A percentile compares a stretch with the other conserved stretches of the same genome.
These are phyloP conservation scores for Sporisorium reilianum DNA, from an alignment of 1,284 basidiomycete genomes.

Conservation along the genomic window DNA sequence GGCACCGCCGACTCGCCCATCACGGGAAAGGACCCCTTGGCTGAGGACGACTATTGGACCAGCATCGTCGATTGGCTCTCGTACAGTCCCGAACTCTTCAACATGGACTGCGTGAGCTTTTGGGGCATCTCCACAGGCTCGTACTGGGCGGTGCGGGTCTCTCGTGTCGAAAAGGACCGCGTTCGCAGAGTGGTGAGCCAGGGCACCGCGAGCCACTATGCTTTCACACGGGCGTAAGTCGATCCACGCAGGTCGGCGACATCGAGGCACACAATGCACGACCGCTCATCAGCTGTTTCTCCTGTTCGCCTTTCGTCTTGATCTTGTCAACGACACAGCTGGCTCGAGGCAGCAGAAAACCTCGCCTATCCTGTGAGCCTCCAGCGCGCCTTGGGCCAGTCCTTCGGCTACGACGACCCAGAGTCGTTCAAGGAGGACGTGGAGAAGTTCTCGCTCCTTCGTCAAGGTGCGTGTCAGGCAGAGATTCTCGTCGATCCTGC, in stretches of 20 bases:
- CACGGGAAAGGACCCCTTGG: conserved; percentile 22
- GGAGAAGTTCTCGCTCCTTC: conserved; percentile 37
- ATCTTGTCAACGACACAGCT: conserved; percentile 9
- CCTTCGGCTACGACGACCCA: conserved; percentile 39
- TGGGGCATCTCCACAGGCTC: conserved; percentile 50
- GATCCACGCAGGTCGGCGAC: not conserved
- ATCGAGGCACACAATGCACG: too few species aligned
- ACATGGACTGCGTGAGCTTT: conserved; percentile 27
- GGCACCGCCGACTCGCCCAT: conserved; percentile 51
- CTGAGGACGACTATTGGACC: conserved; percentile 29
- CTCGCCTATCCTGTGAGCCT: conserved; percentile 45
- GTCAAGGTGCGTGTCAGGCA: conserved; percentile 12
- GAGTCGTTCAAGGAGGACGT: conserved; percentile 32
- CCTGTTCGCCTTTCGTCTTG: not conserved
- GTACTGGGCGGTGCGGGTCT: conserved; percentile 41
- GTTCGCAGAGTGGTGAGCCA: conserved; percentile 36
- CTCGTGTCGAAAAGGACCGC: conserved; percentile 24
- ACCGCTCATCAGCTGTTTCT: not conserved
- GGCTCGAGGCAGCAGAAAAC: conserved; percentile 45
- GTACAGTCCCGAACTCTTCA: conserved; percentile 12
- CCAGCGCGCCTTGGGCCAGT: conserved; percentile 28
- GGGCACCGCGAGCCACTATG: conserved; percentile 46
- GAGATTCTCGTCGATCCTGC: not conserved
- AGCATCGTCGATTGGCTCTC: conserved; percentile 46
- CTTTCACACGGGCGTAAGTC: conserved; percentile 39